Evolutionary conservation across 2,329 filamentous ascomycete genomes (phyloP), one percentile per base, ranked within the genome.

Genomic region (Celoporthe dispersa): DNA sequence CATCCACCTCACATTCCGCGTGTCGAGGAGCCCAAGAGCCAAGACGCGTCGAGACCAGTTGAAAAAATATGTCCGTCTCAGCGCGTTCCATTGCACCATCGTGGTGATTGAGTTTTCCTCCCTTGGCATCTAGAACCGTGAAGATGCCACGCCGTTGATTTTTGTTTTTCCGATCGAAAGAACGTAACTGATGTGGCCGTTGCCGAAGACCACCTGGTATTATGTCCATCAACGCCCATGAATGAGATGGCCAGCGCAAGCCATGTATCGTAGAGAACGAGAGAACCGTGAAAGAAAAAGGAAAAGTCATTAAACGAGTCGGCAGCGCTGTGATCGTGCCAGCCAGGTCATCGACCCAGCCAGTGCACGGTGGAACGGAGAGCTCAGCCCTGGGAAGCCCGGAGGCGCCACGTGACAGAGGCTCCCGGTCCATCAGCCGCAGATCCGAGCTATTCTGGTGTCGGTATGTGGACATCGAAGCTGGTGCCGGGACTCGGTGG

Each of bases 231-330:
- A 71, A 71, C 70, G 70, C 70, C 70, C 57, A 19, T 67, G 60
- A 66, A 69, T 71, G 64, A 67, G 51, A 71, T 71, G 70, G 68
- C 65, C 59, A 66, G 39, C 51, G 65, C 51, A 67, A n/a, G 67
- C 65, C 61, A 63, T 66, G 70, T 73, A 73, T 69, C 69, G 70
- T 74, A 74, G 75, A 70, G 71, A 72, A 73, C 64, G 71, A 73
- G 65, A 72, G 55, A 70, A 73, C 68, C 74, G 75, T 71, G 72
- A 74, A 70, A 67, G 68, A 65, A 48, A 69, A 62, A 68, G 70
- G 71, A 67, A 59, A 70, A 70, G 64, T 68, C 63, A 67, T 59
- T 61, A 67, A 64, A 51, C 39, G 64, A 70, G 55, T 70, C 68
- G 64, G 55, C 63, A 68, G 70, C 68, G 22, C 59, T 33, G 51